A percentile compares a stretch with the other conserved stretches of the same genome.
phyloP scores from a whole-genome alignment of 1,139 yeast genomes.

The Candida dubliniensis region DNA sequence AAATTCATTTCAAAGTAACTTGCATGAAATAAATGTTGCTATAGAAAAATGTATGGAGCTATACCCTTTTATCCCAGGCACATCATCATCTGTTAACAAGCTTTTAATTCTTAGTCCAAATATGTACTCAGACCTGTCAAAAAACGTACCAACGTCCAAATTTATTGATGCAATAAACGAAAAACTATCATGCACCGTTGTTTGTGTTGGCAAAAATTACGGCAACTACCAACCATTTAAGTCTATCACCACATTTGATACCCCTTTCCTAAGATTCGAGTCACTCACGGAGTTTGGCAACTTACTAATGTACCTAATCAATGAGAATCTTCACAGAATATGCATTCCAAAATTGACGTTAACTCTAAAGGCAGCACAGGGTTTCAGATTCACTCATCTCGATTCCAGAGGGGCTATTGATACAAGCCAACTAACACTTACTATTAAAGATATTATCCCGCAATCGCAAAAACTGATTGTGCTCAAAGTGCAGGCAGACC shows the following conservation, averaged over 20 bases:
- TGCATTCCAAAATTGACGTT: conserved; percentile 13
- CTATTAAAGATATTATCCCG: conserved; percentile 12
- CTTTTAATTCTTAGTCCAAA: conserved; percentile 25
- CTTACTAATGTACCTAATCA: conserved; percentile 1
- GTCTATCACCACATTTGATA: conserved; percentile 20
- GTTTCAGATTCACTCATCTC: too few species aligned
- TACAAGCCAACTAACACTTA: background rate
- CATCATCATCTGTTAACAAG: conserved; percentile 24
- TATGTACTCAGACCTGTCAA: conserved; percentile 6
- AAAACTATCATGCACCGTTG: conserved; percentile 25
- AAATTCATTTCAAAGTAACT: conserved; percentile 19
- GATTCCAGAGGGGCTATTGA: background rate
- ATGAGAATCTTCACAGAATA: conserved; percentile 7
- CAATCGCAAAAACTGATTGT: conserved; percentile 18
- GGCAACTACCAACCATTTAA: background rate
- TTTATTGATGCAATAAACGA: conserved; percentile 14
- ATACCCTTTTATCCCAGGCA: conserved; percentile 27
- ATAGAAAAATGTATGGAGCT: conserved; percentile 34
- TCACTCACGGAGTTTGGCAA: conserved; percentile 19
- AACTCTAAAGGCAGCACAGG: background rate
- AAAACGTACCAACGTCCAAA: conserved; percentile 4
- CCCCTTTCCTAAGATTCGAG: conserved; percentile 22
- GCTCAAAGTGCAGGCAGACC: conserved; percentile 16
- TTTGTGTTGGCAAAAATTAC: conserved; percentile 23
- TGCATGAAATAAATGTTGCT: conserved; percentile 27